These are phyloP conservation scores for Rhodotorula toruloides DNA, from an alignment of 768 basidiomycete species.

Conservation along the genomic window DNA sequence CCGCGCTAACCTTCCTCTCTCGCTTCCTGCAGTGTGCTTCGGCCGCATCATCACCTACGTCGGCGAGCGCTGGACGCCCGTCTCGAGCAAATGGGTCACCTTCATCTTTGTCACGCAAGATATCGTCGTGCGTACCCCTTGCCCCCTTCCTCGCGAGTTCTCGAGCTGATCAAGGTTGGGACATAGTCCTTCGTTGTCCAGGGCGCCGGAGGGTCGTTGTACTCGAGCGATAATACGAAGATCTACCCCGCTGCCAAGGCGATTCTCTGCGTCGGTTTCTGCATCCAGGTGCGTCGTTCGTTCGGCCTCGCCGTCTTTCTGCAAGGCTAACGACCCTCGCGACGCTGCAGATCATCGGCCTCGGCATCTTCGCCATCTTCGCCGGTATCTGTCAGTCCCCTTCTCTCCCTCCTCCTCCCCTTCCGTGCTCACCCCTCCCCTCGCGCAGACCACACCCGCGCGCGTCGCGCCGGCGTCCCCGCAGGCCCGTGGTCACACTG, in stretches of 20 bases:
- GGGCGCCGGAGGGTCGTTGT: conserved; percentile 34
- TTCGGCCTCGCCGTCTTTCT: no score
- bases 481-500: conserved; percentile 22
- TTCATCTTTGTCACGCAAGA: conserved; percentile 26
- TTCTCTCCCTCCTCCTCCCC: not conserved
- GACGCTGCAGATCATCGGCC: conserved; percentile 13
- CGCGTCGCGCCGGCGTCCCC: conserved; percentile 9
- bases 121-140: conserved; percentile 1
- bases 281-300: conserved; percentile 1
- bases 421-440: not conserved
- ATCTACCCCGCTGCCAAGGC: conserved; percentile 31
- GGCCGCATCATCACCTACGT: conserved; percentile 23
- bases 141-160: no score
- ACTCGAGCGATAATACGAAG: conserved; percentile 24
- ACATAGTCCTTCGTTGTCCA: conserved; percentile 25
- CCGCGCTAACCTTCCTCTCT: not conserved
- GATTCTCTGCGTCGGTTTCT: conserved; percentile 32
- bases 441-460: conserved; percentile 24
- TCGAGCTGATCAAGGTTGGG: not conserved
- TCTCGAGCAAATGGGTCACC: conserved; percentile 25
- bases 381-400: conserved; percentile 17
- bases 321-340: no score
- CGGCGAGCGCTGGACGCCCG: conserved; percentile 26
- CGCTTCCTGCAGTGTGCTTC: not conserved
- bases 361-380: conserved; percentile 31